phyloP scores from a whole-genome alignment of 1,139 yeast genomes.

The Diutina ranongensis region DNA sequence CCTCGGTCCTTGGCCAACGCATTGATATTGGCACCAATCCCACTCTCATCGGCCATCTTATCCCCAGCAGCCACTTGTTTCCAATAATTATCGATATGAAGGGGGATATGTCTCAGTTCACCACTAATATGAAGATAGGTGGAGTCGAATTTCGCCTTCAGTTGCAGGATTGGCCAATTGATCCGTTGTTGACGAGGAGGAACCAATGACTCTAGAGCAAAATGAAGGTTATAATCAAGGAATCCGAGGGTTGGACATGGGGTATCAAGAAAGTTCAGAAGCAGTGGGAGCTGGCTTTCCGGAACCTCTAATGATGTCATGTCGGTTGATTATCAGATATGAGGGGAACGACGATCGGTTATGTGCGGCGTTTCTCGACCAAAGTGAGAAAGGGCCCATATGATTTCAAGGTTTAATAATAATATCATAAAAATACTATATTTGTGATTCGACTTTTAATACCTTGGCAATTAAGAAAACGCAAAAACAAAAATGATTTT shows the following conservation, averaged over 20 bases:
- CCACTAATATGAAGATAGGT: neutral
- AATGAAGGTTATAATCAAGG: conserved; percentile 4
- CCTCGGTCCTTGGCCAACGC: conserved; percentile 37
- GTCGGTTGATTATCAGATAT: neutral
- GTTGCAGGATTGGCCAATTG: conserved; percentile 1
- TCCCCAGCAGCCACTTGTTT: neutral
- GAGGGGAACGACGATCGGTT: neutral
- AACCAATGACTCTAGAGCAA: neutral
- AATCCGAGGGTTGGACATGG: conserved; percentile 1
- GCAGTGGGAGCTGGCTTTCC: neutral
- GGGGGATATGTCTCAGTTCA: neutral
- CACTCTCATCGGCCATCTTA: neutral
- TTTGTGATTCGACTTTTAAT: too few species aligned
- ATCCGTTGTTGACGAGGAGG: neutral
- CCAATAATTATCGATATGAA: neutral
- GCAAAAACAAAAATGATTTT: too few species aligned
- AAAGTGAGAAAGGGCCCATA: neutral
- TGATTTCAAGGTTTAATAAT: too few species aligned
- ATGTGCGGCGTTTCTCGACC: neutral
- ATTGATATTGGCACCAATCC: conserved; percentile 41
- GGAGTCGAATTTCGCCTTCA: neutral
- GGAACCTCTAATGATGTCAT: conserved; percentile 5
- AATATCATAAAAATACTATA: too few species aligned
- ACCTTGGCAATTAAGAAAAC: too few species aligned
- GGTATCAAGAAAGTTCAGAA: neutral